A percentile compares a stretch with the other conserved stretches of the same genome.
Conservation (phyloP, 1,139 yeast genomes). For the Kodamaea anthophila region DNA sequence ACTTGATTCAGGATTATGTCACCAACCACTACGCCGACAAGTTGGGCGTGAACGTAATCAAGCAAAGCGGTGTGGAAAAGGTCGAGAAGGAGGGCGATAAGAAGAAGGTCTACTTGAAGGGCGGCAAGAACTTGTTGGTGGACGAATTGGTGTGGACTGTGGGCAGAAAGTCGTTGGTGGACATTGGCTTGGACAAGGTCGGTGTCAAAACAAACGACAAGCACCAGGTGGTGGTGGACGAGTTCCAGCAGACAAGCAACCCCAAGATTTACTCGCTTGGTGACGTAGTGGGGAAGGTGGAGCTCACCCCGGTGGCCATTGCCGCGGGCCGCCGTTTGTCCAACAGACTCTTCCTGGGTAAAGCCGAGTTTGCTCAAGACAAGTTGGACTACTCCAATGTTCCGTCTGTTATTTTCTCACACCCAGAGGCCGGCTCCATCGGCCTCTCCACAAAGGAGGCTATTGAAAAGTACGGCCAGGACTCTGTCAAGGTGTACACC, state of each 20-base stretch:
- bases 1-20: slow-evolving; percentile 67
- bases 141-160: slow-evolving; percentile 89
- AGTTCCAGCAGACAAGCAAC: slow-evolving; percentile 75
- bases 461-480: slow-evolving; percentile 68
- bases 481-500: slow-evolving; percentile 72
- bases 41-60: slow-evolving; percentile 73
- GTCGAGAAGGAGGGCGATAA: slow-evolving; percentile 61
- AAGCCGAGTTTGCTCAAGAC: slow-evolving; percentile 53
- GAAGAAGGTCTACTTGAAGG: slow-evolving; percentile 52
- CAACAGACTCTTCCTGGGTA: slow-evolving; percentile 80
- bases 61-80: slow-evolving; percentile 51
- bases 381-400: slow-evolving; percentile 81
- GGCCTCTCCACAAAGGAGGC: slow-evolving; percentile 84
- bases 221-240: slow-evolving; percentile 69
- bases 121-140: slow-evolving; percentile 56
- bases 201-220: slow-evolving; percentile 59
- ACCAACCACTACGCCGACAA: slow-evolving; percentile 74
- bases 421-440: slow-evolving; percentile 94
- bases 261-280: slow-evolving; percentile 80
- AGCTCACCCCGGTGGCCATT: slow-evolving; percentile 96
- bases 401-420: slow-evolving; percentile 91
- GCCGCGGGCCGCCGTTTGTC: slow-evolving; percentile 96
- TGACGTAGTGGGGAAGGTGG: slow-evolving; percentile 87
- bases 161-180: slow-evolving; percentile 76
- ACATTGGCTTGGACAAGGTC: slow-evolving; percentile 69